Conservation (phyloP, 2,329 filamentous ascomycete species). For the Aspergillus sp. region DNA sequence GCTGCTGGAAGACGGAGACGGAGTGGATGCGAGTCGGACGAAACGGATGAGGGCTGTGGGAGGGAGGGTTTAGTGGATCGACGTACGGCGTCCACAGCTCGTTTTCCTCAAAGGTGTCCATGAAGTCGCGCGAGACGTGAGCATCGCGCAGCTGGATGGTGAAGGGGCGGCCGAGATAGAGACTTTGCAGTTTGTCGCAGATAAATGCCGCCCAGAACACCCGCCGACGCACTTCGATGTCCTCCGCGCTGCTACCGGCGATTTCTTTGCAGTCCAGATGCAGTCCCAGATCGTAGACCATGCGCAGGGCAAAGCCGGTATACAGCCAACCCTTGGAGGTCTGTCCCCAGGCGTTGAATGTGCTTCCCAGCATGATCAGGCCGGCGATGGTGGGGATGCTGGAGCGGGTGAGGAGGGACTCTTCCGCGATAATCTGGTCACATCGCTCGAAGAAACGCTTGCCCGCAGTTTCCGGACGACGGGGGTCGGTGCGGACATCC, state of each 20-base stretch:
- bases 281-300: conserved; percentile 52
- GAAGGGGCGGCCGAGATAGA: conserved; percentile 54
- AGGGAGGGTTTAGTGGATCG: background rate
- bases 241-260: conserved; percentile 13
- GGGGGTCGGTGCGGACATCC: conserved; percentile 46
- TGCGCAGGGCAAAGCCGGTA: conserved; percentile 50
- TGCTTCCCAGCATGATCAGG: conserved; percentile 1
- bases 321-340: conserved; percentile 46
- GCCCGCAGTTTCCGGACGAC: conserved; percentile 49
- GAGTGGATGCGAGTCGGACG: conserved; percentile 22
- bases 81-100: conserved; percentile 25
- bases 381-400: conserved; percentile 5
- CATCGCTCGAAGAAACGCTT: conserved; percentile 50
- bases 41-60: background rate
- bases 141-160: conserved; percentile 28
- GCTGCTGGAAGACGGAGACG: conserved; percentile 35
- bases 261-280: conserved; percentile 34
- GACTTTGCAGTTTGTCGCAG: conserved; percentile 52
- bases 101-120: conserved; percentile 30
- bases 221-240: conserved; percentile 26
- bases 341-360: conserved; percentile 6
- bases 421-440: conserved; percentile 26
- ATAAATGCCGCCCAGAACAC: conserved; percentile 34
- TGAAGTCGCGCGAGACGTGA: conserved; percentile 27
- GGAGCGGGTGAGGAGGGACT: background rate